phyloP scores from a whole-genome alignment of 2,329 filamentous ascomycete genomes.

The Cytospora paraplurivora region DNA sequence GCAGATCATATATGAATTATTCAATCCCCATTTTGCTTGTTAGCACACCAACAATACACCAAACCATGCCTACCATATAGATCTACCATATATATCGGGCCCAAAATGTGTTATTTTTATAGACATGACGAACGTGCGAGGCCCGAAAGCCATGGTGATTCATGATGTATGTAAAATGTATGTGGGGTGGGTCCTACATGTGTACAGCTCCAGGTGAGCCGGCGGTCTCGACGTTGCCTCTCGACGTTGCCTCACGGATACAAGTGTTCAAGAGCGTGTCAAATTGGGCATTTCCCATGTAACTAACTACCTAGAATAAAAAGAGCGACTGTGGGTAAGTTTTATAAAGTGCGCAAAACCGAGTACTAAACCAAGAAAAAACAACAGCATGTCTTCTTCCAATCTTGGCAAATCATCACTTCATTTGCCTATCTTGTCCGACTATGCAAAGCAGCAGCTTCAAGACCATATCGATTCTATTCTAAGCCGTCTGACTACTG shows the following conservation, averaged over 20 bases:
- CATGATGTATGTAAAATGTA: background rate
- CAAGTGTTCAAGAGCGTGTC: conserved; percentile 22
- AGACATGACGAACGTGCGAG: background rate
- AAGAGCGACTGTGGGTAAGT: conserved; percentile 20
- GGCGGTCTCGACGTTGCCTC: no score
- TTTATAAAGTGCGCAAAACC: background rate
- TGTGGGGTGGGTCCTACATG: background rate
- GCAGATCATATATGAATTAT: background rate
- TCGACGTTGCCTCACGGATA: background rate
- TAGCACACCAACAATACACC: background rate
- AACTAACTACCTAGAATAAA: conserved; percentile 23
- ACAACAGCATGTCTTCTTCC: conserved; percentile 9
- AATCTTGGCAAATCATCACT: conserved; percentile 19
- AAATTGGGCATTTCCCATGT: conserved; percentile 17
- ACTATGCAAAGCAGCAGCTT: conserved; percentile 18
- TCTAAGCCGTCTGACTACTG: conserved; percentile 14
- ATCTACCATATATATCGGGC: background rate
- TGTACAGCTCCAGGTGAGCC: background rate
- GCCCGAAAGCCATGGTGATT: no score
- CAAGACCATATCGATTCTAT: conserved; percentile 15
- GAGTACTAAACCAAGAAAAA: conserved; percentile 12
- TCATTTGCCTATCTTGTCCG: conserved; percentile 19
- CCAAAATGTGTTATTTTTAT: background rate
- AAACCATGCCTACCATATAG: background rate
- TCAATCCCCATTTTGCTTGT: no score